Evolutionary conservation across 2,329 filamentous ascomycete genomes (phyloP).

Genomic region (Ambrosiella beaveri): DNA sequence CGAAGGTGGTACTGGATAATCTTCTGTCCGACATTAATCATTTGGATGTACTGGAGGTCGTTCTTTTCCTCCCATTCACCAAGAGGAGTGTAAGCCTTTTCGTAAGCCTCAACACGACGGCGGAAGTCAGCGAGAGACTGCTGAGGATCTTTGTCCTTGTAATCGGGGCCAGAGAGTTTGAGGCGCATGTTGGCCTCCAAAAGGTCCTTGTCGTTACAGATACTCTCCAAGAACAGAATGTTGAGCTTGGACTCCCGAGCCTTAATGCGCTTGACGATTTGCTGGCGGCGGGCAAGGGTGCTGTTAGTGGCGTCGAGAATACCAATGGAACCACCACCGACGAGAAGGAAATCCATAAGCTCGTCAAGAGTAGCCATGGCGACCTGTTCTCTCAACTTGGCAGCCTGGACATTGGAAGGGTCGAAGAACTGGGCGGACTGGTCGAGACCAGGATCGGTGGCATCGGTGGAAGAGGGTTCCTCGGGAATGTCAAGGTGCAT

Average conservation of each 20-base stretch:
- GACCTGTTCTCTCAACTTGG: slow-evolving; percentile 74
- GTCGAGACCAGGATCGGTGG: slow-evolving; percentile 33
- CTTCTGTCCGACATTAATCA: slow-evolving; percentile 94
- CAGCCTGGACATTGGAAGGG: slow-evolving; percentile 65
- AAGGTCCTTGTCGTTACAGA: slow-evolving; percentile 69
- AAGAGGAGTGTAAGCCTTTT: slow-evolving; percentile 81
- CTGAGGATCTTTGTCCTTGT: slow-evolving; percentile 78
- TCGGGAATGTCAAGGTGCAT: slow-evolving; percentile 9
- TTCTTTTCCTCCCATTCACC: slow-evolving; percentile 82
- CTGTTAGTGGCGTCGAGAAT: slow-evolving; percentile 97
- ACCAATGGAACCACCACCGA: slow-evolving; percentile 69
- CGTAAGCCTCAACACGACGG: slow-evolving; percentile 78
- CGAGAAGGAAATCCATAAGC: slow-evolving; percentile 72
- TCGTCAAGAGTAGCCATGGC: slow-evolving; percentile 87
- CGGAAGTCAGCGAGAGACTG: slow-evolving; percentile 82
- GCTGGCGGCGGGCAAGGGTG: slow-evolving; percentile 68
- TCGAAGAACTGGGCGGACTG: slow-evolving; percentile 92
- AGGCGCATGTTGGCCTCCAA: slow-evolving; percentile 94
- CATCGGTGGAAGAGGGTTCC: not conserved
- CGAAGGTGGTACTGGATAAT: slow-evolving; percentile 77
- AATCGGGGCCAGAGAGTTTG: slow-evolving; percentile 90
- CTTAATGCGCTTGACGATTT: slow-evolving; percentile 70
- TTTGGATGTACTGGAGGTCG: slow-evolving; percentile 88
- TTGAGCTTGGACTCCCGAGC: slow-evolving; percentile 71
- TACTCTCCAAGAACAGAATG: slow-evolving; percentile 87